Evolutionary conservation across 768 basidiomycete species (phyloP).

Genomic region (Kwoniella bestiolae): DNA sequence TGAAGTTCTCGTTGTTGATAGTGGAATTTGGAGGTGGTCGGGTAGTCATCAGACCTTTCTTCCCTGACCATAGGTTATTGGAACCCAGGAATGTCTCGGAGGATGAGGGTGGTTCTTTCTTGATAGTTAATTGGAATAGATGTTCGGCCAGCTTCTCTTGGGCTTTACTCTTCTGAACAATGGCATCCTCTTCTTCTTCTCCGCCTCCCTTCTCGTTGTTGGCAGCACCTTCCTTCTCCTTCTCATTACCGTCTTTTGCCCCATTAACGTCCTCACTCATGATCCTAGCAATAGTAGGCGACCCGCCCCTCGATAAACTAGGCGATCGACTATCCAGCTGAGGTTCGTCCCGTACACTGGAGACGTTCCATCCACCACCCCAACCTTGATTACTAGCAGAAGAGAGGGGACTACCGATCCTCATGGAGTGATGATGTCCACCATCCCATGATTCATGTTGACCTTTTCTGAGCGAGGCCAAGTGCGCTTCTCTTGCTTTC

Average conservation of each 20-base stretch:
- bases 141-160: slow-evolving; percentile 2
- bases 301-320: slow-evolving; percentile 17
- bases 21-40: background rate
- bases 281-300: slow-evolving; percentile 10
- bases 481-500: slow-evolving; percentile 20
- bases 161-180: background rate
- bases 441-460: slow-evolving; percentile 10
- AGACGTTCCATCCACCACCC: slow-evolving; percentile 23
- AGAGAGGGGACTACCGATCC: slow-evolving; percentile 10
- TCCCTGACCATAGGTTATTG: slow-evolving; percentile 2
- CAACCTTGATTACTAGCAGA: background rate
- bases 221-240: background rate
- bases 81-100: slow-evolving; percentile 14
- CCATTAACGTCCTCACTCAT: background rate
- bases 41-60: background rate
- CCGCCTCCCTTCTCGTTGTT: background rate
- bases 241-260: background rate
- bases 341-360: slow-evolving; percentile 23
- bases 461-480: slow-evolving; percentile 22
- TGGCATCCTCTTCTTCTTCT: background rate
- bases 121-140: slow-evolving; percentile 11
- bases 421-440: background rate
- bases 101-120: slow-evolving; percentile 12
- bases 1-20: no score
- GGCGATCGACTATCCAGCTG: slow-evolving; percentile 14